Evolutionary conservation across 768 basidiomycete genomes (phyloP).

Genomic region (Porphyrellus cyaneotinctus): DNA sequence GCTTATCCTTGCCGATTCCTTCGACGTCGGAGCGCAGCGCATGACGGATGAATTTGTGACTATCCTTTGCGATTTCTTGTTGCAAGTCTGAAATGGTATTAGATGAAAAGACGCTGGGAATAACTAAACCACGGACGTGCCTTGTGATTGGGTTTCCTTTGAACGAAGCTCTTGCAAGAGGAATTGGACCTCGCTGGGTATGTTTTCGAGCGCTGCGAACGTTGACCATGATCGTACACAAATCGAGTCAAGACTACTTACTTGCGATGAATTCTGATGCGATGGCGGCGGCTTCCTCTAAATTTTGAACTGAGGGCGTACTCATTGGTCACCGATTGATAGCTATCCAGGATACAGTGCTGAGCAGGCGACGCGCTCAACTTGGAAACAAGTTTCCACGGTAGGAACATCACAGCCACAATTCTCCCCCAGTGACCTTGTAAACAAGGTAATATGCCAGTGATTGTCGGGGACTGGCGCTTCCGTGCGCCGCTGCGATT

Average conservation of each 20-base stretch:
- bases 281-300: conserved; percentile 48
- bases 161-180: conserved; percentile 46
- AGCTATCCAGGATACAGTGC: too few species aligned
- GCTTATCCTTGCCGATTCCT: conserved; percentile 30
- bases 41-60: conserved; percentile 42
- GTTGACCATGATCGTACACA: background rate
- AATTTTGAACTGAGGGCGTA: conserved; percentile 33
- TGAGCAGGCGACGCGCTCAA: too few species aligned
- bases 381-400: too few species aligned
- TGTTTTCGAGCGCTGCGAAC: conserved; percentile 43
- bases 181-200: conserved; percentile 46
- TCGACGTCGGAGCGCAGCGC: conserved; percentile 32
- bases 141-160: conserved; percentile 42
- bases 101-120: background rate
- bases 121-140: conserved; percentile 21
- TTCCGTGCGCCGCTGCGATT: too few species aligned
- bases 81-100: conserved; percentile 33
- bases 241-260: conserved; percentile 22
- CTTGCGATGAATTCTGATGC: conserved; percentile 48
- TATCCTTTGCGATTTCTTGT: conserved; percentile 43
- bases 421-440: too few species aligned
- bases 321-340: too few species aligned
- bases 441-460: too few species aligned
- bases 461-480: too few species aligned
- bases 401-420: too few species aligned